Base-by-base conservation (phyloP, 2,329 filamentous ascomycete species). In the Aspergillus neoniger region DNA sequence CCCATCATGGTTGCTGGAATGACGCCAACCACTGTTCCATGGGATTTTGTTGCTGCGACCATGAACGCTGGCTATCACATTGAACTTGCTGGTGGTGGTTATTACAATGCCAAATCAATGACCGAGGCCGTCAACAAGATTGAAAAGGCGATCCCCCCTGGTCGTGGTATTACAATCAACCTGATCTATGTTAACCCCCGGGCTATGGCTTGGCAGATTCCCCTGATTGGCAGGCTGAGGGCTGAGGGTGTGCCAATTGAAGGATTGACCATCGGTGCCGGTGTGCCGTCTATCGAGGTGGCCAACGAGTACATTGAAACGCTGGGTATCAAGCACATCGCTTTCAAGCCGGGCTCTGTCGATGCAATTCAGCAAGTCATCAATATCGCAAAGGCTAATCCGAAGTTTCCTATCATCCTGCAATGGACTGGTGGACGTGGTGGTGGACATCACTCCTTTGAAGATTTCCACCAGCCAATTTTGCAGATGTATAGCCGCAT, bases 11-110 rank as follows among this genome's bases (percentile, higher is more conserved):
- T 96, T 63, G 91, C 92, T 57, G 92, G 92, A 74, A 96, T 96
- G 92, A 96, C 92, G 1, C 92, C 92, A 14, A 86, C 86, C 63
- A 96, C 92, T 0, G 91, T 96, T 2, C 88, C 91, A 0, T 95
- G 91, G 90, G 91, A 96, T 76, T 96, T 96, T 67, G 91, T 96
- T 47, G 89, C 92, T 6, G 91, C 92, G 1, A 94, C 91, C 15
- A 96, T 96, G 91, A 94, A 94, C 68, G 91, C 92, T 57, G 92
- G 92, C n/a, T 96, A 96, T 76, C 91, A 96, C 66, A 91, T 96
- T 67, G 92, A 96, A 81, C 83, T 96, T 67, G 92, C 88, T 62
- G 92, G 92, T 73, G 92, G 92, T 75, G 92, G 92, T 64, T 96
- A 96, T 80, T 96, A 91, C 79, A 89, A 89, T 66, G 88, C 89